Conservation (phyloP, 139 green algal species). For the Axilococcus clingmanii region DNA sequence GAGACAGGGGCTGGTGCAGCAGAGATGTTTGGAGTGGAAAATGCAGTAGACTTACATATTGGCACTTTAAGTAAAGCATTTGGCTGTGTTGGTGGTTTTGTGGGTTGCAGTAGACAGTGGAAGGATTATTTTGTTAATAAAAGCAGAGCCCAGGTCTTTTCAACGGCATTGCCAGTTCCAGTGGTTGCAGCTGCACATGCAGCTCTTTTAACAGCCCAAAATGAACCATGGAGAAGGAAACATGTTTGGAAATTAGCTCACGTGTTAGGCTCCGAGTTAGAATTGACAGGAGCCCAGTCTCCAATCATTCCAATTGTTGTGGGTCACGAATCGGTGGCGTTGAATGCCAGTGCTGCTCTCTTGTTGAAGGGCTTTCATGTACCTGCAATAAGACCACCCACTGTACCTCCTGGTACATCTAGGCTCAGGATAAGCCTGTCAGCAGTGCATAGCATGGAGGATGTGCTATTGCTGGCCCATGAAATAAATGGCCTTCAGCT, state of each 20-base stretch:
- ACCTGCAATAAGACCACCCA: conserved; percentile 85
- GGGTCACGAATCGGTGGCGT: conserved; percentile 48
- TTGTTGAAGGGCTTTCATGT: conserved; percentile 70
- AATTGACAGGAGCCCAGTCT: conserved; percentile 34
- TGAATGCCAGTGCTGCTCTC: conserved; percentile 43
- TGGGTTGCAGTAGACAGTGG: conserved; percentile 44
- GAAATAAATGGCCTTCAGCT: no score
- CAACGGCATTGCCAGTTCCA: conserved; percentile 70
- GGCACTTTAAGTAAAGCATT: conserved; percentile 93
- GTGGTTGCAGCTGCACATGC: conserved; percentile 63
- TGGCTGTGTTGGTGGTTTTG: conserved; percentile 79
- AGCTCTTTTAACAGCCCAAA: conserved; percentile 41
- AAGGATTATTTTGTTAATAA: conserved; percentile 59
- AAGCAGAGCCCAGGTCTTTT: conserved; percentile 68
- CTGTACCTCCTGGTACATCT: conserved; percentile 72
- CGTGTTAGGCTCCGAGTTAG: conserved; percentile 33
- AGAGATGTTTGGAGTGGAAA: conserved; percentile 34
- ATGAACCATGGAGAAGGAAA: conserved; percentile 64
- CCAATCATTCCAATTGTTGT: conserved; percentile 82
- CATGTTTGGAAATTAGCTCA: conserved; percentile 49
- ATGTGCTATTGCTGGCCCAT: no score
- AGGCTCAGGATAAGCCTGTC: conserved; percentile 71
- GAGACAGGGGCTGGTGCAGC: conserved; percentile 53
- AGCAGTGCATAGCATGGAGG: conserved; percentile 64
- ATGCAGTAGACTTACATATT: conserved; percentile 76